Conservation (phyloP, 768 basidiomycete species). For the Porphyrellus cyaneotinctus region DNA sequence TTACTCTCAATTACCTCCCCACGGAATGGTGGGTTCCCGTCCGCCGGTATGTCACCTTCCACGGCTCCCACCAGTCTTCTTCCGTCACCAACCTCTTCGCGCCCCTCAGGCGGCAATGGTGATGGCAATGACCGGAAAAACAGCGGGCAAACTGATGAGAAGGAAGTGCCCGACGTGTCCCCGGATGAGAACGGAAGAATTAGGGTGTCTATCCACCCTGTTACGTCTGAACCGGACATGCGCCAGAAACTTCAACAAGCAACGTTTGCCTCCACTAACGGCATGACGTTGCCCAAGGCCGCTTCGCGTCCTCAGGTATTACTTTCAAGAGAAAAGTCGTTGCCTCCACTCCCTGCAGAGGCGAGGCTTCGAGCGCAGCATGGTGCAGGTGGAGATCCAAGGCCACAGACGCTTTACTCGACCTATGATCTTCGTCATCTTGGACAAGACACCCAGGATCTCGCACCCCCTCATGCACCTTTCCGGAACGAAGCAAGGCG, state of each 20-base stretch:
- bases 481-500: constrained; percentile 62
- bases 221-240: constrained; percentile 60
- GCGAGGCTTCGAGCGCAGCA: constrained; percentile 41
- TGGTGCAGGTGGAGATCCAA: constrained; percentile 35
- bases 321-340: constrained; percentile 62
- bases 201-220: constrained; percentile 46
- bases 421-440: constrained; percentile 54
- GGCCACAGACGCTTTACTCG: constrained; percentile 64
- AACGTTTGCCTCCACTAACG: constrained; percentile 32
- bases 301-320: constrained; percentile 11
- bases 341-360: constrained; percentile 71
- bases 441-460: constrained; percentile 42
- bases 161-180: constrained; percentile 33
- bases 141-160: constrained; percentile 42
- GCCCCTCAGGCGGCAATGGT: constrained; percentile 54
- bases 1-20: constrained; percentile 57
- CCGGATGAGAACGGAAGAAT: constrained; percentile 33
- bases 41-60: constrained; percentile 66
- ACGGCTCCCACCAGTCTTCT: constrained; percentile 72
- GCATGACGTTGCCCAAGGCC: constrained; percentile 29
- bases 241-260: constrained; percentile 43
- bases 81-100: constrained; percentile 74
- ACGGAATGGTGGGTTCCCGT: constrained; percentile 47
- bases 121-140: constrained; percentile 44
- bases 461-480: constrained; percentile 58